Conservation (phyloP, 1,284 basidiomycete genomes). For the Grifola frondosa region DNA sequence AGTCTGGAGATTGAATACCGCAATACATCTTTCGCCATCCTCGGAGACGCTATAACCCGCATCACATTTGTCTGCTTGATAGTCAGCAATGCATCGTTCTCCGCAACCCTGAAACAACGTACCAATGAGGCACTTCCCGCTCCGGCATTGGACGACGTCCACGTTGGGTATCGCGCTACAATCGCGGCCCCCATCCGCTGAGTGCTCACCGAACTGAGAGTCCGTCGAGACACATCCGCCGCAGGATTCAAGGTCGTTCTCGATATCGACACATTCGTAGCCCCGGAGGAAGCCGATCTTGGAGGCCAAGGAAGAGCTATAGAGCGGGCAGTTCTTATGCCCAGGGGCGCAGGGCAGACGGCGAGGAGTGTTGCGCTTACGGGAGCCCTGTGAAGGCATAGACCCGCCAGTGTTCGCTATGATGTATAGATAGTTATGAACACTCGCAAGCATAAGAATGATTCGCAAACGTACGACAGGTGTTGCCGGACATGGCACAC, state of each 20-base stretch:
- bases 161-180: constrained; percentile 19
- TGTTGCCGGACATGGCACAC: constrained; percentile 3
- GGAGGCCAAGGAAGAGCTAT: constrained; percentile 1
- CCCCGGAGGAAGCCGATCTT: constrained; percentile 1
- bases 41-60: too few species aligned
- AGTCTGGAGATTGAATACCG: too few species aligned
- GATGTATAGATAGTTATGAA: neutral
- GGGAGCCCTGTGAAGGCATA: constrained; percentile 1
- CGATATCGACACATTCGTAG: constrained; percentile 15
- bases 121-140: constrained; percentile 14
- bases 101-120: neutral
- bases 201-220: constrained; percentile 11
- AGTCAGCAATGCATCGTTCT: too few species aligned
- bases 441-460: neutral
- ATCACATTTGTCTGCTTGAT: too few species aligned
- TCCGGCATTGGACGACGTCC: constrained; percentile 11
- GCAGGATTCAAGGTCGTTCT: constrained; percentile 17
- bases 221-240: constrained; percentile 15
- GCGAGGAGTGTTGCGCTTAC: too few species aligned
- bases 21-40: too few species aligned
- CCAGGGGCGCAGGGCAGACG: constrained; percentile 2
- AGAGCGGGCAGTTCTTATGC: constrained; percentile 7
- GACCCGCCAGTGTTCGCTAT: constrained; percentile 6
- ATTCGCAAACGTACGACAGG: constrained; percentile 11
- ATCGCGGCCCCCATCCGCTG: constrained; percentile 11